These are phyloP conservation scores for Erysimum cheiri DNA, from an alignment of 441 rosid species.

Conservation along the genomic window DNA sequence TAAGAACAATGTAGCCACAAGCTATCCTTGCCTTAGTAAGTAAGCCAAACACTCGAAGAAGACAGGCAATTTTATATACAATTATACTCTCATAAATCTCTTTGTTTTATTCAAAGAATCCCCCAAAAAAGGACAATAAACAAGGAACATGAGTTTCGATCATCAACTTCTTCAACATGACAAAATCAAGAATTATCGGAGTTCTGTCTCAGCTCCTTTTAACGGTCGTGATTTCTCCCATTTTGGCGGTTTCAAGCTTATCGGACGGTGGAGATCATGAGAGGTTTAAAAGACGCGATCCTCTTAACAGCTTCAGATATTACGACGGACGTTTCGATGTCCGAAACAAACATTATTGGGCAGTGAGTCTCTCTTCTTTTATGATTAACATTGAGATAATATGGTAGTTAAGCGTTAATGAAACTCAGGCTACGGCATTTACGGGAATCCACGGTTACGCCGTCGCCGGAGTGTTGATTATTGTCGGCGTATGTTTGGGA, in stretches of 20 bases:
- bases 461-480: constrained; percentile 58
- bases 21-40: constrained; percentile 66
- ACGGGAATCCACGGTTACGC: constrained; percentile 69
- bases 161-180: constrained; percentile 33
- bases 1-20: constrained; percentile 54
- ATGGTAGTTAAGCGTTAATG: constrained; percentile 22
- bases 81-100: constrained; percentile 18
- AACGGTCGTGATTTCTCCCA: constrained; percentile 38
- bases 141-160: constrained; percentile 33
- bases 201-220: constrained; percentile 48
- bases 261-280: constrained; percentile 31
- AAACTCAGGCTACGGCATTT: constrained; percentile 72
- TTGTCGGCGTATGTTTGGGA: constrained; percentile 55
- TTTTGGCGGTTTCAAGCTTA: constrained; percentile 35
- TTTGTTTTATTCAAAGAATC: constrained; percentile 9
- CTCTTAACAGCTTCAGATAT: constrained; percentile 54
- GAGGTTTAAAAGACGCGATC: constrained; percentile 58
- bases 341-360: constrained; percentile 66
- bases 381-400: background rate
- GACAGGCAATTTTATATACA: constrained; percentile 10
- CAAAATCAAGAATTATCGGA: constrained; percentile 47
- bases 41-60: constrained; percentile 51
- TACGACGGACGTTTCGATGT: constrained; percentile 61
- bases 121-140: background rate
- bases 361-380: constrained; percentile 53